phyloP scores from a whole-genome alignment of 2,329 filamentous ascomycete genomes.

The Aurifilum marmelostoma region DNA sequence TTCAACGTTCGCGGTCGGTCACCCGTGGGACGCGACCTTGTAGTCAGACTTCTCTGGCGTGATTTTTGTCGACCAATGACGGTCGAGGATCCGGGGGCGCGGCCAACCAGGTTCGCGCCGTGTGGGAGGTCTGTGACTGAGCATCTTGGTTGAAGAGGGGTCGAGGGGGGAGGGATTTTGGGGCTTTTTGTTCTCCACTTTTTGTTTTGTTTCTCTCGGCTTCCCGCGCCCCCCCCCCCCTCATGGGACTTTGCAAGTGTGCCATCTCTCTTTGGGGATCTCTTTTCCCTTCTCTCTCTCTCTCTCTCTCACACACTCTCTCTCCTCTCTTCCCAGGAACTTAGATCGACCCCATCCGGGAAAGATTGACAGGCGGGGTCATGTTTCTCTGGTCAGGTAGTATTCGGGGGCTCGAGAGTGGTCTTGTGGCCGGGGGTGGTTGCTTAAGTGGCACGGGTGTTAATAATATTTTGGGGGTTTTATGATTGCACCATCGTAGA shows the following conservation, averaged over 20 bases:
- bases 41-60: background rate
- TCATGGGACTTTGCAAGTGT: background rate
- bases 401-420: background rate
- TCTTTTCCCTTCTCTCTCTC: background rate
- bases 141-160: too few species aligned
- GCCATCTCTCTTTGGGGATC: background rate
- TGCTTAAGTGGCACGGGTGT: background rate
- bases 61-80: background rate
- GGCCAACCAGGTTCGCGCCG: background rate
- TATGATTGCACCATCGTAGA: background rate
- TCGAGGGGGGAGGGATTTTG: too few species aligned
- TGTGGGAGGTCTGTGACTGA: background rate
- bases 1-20: too few species aligned
- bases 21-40: background rate
- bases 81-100: background rate
- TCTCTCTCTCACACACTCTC: background rate
- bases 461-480: too few species aligned
- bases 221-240: background rate
- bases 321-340: background rate
- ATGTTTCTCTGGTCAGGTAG: background rate
- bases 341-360: background rate
- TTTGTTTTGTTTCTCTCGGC: background rate
- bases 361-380: background rate
- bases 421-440: background rate
- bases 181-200: too few species aligned